Conservation (phyloP, 495 filamentous ascomycete genomes). For the Alectoria sarmentosa region DNA sequence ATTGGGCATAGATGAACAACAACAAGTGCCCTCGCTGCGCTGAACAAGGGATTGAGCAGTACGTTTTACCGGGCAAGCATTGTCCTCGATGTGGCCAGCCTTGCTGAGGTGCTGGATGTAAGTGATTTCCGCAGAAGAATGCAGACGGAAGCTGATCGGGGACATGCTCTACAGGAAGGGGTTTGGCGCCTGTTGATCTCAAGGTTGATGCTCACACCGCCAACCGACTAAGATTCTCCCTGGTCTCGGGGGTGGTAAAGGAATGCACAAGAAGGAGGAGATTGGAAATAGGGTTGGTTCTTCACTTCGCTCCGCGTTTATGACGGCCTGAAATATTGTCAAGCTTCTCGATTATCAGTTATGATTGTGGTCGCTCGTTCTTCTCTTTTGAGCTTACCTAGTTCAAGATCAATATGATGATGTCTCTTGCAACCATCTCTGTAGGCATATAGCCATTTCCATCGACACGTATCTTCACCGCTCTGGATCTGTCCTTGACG, state of each 20-base stretch:
- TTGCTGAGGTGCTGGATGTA: slow-evolving; percentile 1
- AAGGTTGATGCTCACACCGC: neutral
- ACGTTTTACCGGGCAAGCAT: slow-evolving; percentile 17
- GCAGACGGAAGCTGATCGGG: neutral
- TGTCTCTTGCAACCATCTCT: too few relatives aligned
- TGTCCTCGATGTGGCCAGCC: slow-evolving; percentile 16
- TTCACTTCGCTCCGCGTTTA: too few relatives aligned
- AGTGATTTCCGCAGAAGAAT: neutral
- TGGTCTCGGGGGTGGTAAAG: neutral
- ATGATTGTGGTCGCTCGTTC: neutral
- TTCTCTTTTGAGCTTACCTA: neutral
- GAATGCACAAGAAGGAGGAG: neutral
- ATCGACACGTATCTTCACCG: too few relatives aligned
- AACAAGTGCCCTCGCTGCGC: slow-evolving; percentile 16
- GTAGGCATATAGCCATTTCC: too few relatives aligned
- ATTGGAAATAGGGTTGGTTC: neutral
- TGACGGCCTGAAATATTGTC: neutral
- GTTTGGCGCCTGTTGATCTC: neutral
- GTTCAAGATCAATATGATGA: neutral
- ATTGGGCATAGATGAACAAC: neutral
- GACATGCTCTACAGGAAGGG: neutral
- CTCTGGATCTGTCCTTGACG: too few relatives aligned
- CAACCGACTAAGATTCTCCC: neutral
- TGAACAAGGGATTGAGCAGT: slow-evolving; percentile 16
- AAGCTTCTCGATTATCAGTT: neutral